Base-by-base conservation (phyloP, 192 early-diverging fungal species). In the Coemansia sp. region DNA sequence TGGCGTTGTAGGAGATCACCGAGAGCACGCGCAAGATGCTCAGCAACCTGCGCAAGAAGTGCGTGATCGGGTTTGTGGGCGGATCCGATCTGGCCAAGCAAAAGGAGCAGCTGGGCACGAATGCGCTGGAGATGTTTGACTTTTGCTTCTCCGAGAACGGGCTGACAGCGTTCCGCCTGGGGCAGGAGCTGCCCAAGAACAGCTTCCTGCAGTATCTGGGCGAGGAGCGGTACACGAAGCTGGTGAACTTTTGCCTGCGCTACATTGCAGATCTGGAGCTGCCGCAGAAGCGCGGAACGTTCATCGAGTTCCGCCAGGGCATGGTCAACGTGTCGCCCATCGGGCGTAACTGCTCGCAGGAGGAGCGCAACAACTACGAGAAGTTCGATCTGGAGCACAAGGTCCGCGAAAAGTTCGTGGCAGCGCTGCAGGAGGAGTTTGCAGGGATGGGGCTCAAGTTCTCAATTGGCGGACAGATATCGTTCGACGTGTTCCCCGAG, bases 241-340 rank as follows among this genome's bases (percentile, higher is more conserved):
- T 98, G 28, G 92, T 84, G 31, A 96, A 93, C 87, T 98, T 95
- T 82, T 86, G 89, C 64, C 87, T 98, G 44, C 87, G 83, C 47
- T 98, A 98, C 83, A 93, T 98, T 64, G 93, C 95, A 28, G 91
- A 98, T 52, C 68, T 98, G 53, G 92, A 98, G 25, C 74, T 98
- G 38, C 97, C 97, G 28, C 83, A 87, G 71, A 98, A 98, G 84
- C 91, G 95, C 69, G 97, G 97, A 45, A 97, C 95, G 0, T 98
- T 98, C 76, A 67, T 98, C 70, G 97, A 98, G 82, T 98, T 98
- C 87, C 90, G 97, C 65, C 92, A 93, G 72, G 97, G 97, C 59
- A 98, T 99, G 95, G 90, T 99, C 82, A 99, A 99, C 82, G 86
- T 98, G 25, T 96, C 95, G 30, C 95, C 95, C 45, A 92, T 98